A percentile compares a stretch with the other conserved stretches of the same genome.
Conservation (phyloP, 768 basidiomycete genomes). For the Psilocybe subaeruginosa region DNA sequence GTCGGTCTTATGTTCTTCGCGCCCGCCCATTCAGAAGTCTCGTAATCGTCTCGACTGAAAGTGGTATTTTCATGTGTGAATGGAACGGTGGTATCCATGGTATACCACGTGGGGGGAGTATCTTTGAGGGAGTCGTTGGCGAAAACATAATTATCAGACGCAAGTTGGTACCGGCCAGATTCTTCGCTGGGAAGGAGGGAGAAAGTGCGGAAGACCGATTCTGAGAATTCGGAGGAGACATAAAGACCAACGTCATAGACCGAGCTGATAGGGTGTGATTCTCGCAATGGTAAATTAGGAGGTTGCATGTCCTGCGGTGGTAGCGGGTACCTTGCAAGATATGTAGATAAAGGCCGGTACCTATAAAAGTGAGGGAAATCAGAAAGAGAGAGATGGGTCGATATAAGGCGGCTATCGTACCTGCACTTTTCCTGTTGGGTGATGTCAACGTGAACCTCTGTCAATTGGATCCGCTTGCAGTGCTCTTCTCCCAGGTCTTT, state of each 20-base stretch:
- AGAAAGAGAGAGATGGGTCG: background rate
- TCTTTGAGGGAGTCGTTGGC: constrained; percentile 35
- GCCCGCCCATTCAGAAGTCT: constrained; percentile 41
- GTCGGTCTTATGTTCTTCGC: constrained; percentile 45
- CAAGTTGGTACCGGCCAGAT: constrained; percentile 49
- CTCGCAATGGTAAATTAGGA: constrained; percentile 58
- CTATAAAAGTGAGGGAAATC: constrained; percentile 31
- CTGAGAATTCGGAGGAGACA: constrained; percentile 20
- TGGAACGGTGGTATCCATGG: constrained; percentile 58
- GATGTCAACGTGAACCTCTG: constrained; percentile 57
- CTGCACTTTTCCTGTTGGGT: constrained; percentile 69
- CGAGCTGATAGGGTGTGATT: constrained; percentile 57
- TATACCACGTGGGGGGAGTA: constrained; percentile 53
- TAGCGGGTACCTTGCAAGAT: constrained; percentile 52
- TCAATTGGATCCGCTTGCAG: constrained; percentile 58
- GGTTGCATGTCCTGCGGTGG: constrained; percentile 64
- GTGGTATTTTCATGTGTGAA: constrained; percentile 34
- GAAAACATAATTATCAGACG: constrained; percentile 55
- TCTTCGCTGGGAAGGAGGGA: constrained; percentile 53
- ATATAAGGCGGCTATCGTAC: constrained; percentile 35
- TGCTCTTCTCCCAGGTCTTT: constrained; percentile 49
- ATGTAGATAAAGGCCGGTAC: constrained; percentile 41
- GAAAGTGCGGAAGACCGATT: constrained; percentile 37
- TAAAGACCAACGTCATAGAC: constrained; percentile 52
- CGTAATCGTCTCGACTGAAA: constrained; percentile 18